These are phyloP conservation scores for Irpex lacteus DNA, from an alignment of 1,284 basidiomycete genomes.

Conservation along the genomic window DNA sequence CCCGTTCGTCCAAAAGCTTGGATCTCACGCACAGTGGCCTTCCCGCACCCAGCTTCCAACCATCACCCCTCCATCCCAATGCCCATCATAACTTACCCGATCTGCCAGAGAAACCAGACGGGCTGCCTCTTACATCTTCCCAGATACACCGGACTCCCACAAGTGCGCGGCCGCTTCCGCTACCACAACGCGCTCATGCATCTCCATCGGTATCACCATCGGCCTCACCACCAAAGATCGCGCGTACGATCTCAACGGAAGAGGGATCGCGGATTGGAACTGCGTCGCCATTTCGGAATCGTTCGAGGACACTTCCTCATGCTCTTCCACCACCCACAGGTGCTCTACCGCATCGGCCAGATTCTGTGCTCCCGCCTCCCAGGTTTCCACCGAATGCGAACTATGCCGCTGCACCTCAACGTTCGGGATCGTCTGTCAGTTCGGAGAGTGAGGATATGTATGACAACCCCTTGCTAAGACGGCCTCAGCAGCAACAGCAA, in stretches of 20 bases:
- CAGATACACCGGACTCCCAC: not conserved
- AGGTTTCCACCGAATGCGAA: not conserved
- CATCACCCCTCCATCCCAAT: not conserved
- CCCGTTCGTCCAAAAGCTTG: constrained; percentile 20
- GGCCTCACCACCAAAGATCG: not conserved
- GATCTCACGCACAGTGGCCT: constrained; percentile 19
- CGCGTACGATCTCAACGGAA: not conserved
- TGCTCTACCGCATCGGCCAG: constrained; percentile 15
- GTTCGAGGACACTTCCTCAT: constrained; percentile 5
- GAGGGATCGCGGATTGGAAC: not conserved
- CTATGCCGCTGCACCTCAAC: constrained; percentile 1
- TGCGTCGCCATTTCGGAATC: not conserved
- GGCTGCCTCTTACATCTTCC: not conserved
- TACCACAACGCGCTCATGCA: not conserved
- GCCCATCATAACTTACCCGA: not conserved
- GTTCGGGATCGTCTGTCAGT: constrained; percentile 8
- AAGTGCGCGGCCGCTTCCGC: not conserved
- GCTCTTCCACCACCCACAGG: constrained; percentile 11
- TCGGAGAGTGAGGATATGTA: constrained; percentile 29
- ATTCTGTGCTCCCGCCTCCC: constrained; percentile 7
- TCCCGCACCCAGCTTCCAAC: not conserved
- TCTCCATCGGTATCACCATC: not conserved
- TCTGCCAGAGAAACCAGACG: not conserved
- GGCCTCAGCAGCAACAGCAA: constrained; percentile 17
- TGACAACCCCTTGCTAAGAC: constrained; percentile 21